phyloP scores from a whole-genome alignment of 2,329 filamentous ascomycete species.

The Endocalyx cinctus region DNA sequence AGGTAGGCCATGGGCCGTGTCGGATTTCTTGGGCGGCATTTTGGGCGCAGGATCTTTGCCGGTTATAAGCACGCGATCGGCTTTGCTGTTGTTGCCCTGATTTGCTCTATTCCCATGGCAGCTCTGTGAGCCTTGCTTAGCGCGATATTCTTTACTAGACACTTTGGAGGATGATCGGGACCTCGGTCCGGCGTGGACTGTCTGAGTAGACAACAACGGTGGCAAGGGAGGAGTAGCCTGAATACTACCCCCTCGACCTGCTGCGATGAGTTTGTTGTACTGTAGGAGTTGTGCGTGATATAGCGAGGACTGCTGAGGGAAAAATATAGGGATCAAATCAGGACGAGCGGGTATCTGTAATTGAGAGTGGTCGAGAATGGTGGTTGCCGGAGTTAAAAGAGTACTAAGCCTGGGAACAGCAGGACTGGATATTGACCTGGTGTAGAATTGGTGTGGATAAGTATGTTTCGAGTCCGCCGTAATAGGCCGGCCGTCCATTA shows the following conservation, averaged over 20 bases:
- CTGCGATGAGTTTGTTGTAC: constrained; percentile 62
- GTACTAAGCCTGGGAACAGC: constrained; percentile 26
- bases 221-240: constrained; percentile 53
- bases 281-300: constrained; percentile 60
- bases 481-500: constrained; percentile 49
- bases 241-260: constrained; percentile 49
- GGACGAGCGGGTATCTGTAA: constrained; percentile 36
- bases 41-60: constrained; percentile 49
- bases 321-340: constrained; percentile 52
- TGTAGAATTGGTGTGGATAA: constrained; percentile 40
- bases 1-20: constrained; percentile 20
- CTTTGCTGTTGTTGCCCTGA: constrained; percentile 50
- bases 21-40: constrained; percentile 44
- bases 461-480: constrained; percentile 45
- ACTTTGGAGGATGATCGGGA: constrained; percentile 58
- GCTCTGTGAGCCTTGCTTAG: constrained; percentile 46
- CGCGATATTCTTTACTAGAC: constrained; percentile 48
- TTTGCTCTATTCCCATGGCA: constrained; percentile 62
- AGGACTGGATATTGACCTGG: constrained; percentile 31
- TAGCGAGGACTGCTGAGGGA: constrained; percentile 54
- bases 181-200: constrained; percentile 51
- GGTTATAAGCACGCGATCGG: constrained; percentile 58
- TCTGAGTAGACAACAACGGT: constrained; percentile 50
- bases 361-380: constrained; percentile 17
- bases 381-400: constrained; percentile 19